Base-by-base conservation (phyloP, 352 stramenopile genomes). In the Phytophthora tubulina region DNA sequence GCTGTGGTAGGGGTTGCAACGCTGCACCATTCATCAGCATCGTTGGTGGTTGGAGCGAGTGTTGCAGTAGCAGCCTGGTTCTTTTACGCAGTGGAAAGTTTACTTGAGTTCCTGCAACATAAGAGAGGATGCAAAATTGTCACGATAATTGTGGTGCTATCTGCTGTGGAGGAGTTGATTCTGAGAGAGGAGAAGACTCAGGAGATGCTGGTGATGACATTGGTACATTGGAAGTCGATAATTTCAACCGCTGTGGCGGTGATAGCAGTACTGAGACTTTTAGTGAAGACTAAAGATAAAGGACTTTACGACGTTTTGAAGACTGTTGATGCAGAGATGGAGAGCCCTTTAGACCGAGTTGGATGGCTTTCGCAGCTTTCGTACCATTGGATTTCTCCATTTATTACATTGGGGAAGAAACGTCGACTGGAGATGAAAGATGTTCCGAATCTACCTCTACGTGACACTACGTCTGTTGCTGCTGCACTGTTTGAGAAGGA, bases 351-450 rank as follows among this genome's bases (percentile, higher is more conserved):
- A 36, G 87, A 95, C 50, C 70, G 61, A 13, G 83, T 85, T 2
- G 76, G 76, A 6, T 82, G 78, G 55, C 41, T 90, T 35, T 92
- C 86, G 14, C 83, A 83, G 14, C 58, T 94, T n/a, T 83, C 84
- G 44, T 94, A 90, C 55, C 32, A 64, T 35, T 95, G 87, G 86
- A 79, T 94, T 42, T 81, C 86, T 14, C 87, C 85, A 9, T 79
- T 94, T 39, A 87, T 96, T 54, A 5, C 48, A 5, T 60, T 93
- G 15, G 81, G 86, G 0, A 75, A 76, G 31, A 46, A 59, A n/a
- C 76, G 83, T 4, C 78, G 87, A n/a, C 68, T 95, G 4, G 85
- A 94, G 51, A 71, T 87, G 41, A 11, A 70, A 4, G 89, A 95
- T 60, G 60, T 95, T 0, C 87, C 89, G 0, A 65, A 81, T 8